Evolutionary conservation across 257 asterid genomes (phyloP), one percentile per base, ranked within the genome.

Genomic region (Gentiana dahurica): DNA sequence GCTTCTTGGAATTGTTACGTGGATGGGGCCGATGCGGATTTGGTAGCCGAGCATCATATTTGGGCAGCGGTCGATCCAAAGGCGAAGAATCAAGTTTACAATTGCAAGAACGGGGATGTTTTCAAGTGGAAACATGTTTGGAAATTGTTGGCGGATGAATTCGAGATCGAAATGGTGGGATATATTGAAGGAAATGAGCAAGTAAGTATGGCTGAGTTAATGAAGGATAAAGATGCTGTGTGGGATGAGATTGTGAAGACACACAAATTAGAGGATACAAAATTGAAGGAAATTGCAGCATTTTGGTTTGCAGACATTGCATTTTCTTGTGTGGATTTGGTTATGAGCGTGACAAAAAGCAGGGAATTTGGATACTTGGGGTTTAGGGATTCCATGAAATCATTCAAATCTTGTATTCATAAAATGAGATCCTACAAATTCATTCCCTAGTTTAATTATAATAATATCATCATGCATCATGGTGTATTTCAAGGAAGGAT

Each of bases 161-260:
- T 74, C 49, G 75, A 51, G 34, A 12, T 74, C 37, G 73, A 74
- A 61, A 52, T 24, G 53, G 67, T 36, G 7, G 79, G 57, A 33
- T 69, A 46, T 11, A 24, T 49, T 1, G 75, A 74, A 37, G 71
- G 55, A 5, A 56, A 58, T 51, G 58, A 67, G 58, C 66, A 57
- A 46, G 59, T 45, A 43, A 69, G 59, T 34, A 8, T 73, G 65
- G 65, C 56, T 11, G 75, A 69, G 41, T 37, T 73, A 62, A 73
- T 73, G 75, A 69, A 73, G 47, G 79, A 51, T 13, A 73, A 73
- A 24, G 70, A 51, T 12, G 1, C 5, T 36, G 65, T 69, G 6
- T 73, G 79, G 79, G 75, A 73, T 58, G 79, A 65, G 59, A 73
- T 73, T 65, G 73, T 73, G 61, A 54, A 55, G 12, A 55, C 61